Evolutionary conservation across 495 filamentous ascomycete genomes (phyloP).

Genomic region (Lophium mytilinum): DNA sequence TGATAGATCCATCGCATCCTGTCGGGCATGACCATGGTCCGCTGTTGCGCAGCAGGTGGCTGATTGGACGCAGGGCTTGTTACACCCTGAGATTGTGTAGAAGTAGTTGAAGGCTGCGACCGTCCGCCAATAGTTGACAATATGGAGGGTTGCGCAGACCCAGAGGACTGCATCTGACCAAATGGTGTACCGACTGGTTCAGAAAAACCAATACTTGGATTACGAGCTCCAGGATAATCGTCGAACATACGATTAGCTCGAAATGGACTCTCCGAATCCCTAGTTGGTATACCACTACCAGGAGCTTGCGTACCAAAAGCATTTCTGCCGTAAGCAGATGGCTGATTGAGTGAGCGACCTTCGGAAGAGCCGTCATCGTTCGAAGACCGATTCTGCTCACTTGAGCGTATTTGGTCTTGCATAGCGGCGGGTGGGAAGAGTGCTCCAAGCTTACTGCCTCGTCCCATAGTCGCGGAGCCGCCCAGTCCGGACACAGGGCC

Average conservation of each 20-base stretch:
- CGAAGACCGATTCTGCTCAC: slow-evolving; percentile 41
- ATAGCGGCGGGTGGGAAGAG: slow-evolving; percentile 71
- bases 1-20: slow-evolving; percentile 98
- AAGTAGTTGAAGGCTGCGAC: slow-evolving; percentile 12
- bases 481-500: slow-evolving; percentile 44
- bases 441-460: slow-evolving; percentile 76
- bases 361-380: slow-evolving; percentile 41
- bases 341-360: slow-evolving; percentile 20
- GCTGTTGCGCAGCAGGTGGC: slow-evolving; percentile 63
- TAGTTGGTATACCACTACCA: slow-evolving; percentile 38
- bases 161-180: slow-evolving; percentile 15
- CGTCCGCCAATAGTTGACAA: slow-evolving; percentile 11
- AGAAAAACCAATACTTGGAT: slow-evolving; percentile 5
- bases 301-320: slow-evolving; percentile 47
- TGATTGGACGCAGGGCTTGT: slow-evolving; percentile 41
- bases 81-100: slow-evolving; percentile 22
- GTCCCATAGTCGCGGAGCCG: slow-evolving; percentile 50
- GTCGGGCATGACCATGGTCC: slow-evolving; percentile 98
- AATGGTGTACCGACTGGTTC: slow-evolving; percentile 10
- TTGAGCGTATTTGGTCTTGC: slow-evolving; percentile 71
- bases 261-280: slow-evolving; percentile 58
- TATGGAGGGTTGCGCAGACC: slow-evolving; percentile 8
- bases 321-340: slow-evolving; percentile 38
- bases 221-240: slow-evolving; percentile 39
- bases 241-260: slow-evolving; percentile 49